These are phyloP conservation scores for Pseudogymnoascus sp. DNA, from an alignment of 2,329 filamentous ascomycete species.

Conservation along the genomic window DNA sequence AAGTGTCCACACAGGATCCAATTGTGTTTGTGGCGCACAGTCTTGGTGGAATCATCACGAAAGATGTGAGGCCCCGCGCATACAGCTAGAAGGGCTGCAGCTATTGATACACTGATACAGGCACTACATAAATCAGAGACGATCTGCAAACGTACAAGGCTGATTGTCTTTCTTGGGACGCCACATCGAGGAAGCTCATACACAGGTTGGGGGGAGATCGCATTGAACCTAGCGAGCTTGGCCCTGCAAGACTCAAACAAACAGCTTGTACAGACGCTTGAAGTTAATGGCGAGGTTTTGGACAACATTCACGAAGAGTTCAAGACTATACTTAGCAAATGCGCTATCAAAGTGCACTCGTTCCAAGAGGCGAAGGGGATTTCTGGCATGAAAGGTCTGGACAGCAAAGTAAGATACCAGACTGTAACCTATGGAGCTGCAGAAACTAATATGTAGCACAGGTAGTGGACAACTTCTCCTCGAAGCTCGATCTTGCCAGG, in stretches of 20 bases:
- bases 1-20: no score
- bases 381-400: conserved; percentile 32
- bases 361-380: conserved; percentile 35
- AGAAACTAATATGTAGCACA: background rate
- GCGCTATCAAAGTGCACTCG: conserved; percentile 33
- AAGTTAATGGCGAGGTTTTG: conserved; percentile 34
- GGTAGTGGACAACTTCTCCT: conserved; percentile 16
- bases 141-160: conserved; percentile 26
- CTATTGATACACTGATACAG: conserved; percentile 20
- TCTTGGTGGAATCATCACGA: no score
- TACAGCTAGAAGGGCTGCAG: background rate
- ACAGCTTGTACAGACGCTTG: conserved; percentile 28
- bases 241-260: conserved; percentile 34
- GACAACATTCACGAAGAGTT: conserved; percentile 36
- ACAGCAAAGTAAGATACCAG: conserved; percentile 28
- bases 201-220: conserved; percentile 32
- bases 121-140: conserved; percentile 30
- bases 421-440: background rate
- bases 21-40: no score
- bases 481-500: conserved; percentile 27
- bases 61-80: no score
- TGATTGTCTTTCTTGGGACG: conserved; percentile 37
- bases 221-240: conserved; percentile 30
- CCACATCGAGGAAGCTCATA: conserved; percentile 34
- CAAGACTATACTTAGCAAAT: conserved; percentile 23